Conservation (phyloP, 345 rosid genomes). For the Eucalyptus sp. region DNA sequence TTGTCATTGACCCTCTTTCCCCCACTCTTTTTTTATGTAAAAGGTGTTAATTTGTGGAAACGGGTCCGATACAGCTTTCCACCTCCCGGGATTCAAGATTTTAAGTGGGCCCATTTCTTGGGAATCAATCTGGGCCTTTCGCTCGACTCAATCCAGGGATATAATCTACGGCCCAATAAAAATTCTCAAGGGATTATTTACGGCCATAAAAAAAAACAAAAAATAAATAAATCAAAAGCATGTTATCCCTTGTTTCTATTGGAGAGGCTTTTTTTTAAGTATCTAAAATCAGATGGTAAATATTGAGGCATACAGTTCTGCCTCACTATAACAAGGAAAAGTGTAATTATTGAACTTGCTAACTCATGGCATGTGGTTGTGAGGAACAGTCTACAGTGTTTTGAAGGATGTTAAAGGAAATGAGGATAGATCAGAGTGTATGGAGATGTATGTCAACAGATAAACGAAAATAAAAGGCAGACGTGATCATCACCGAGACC, state of each 20-base stretch:
- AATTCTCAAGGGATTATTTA: background rate
- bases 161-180: background rate
- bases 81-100: background rate
- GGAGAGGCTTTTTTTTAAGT: background rate
- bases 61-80: background rate
- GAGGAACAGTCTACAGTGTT: rapidly evolving
- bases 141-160: background rate
- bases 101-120: background rate
- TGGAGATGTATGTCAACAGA: no score
- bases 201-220: background rate
- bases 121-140: background rate
- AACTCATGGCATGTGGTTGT: background rate
- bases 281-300: background rate
- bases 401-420: no score
- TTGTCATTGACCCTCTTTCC: background rate
- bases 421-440: rapidly evolving
- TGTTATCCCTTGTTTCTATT: background rate
- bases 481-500: no score
- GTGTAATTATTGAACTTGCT: background rate
- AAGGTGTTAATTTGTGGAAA: background rate
- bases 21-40: rapidly evolving
- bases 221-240: background rate
- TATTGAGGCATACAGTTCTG: background rate
- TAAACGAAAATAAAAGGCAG: no score
- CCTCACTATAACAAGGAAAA: background rate